Conservation (phyloP, 768 basidiomycete genomes). For the Termitomyces sp. region DNA sequence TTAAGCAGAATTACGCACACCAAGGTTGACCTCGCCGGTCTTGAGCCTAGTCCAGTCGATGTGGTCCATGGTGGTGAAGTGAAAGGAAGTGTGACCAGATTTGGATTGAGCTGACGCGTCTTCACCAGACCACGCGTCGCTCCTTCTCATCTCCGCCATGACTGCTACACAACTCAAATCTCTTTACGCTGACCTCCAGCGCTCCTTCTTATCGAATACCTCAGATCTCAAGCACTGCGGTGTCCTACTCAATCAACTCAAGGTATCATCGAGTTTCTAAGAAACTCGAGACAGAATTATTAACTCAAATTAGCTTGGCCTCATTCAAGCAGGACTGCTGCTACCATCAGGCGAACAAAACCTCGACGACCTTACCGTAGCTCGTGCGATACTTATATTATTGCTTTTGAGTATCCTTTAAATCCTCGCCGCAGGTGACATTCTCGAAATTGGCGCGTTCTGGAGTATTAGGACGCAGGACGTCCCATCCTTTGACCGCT, state of each 20-base stretch:
- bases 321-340: constrained; percentile 75
- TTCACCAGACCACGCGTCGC: constrained; percentile 32
- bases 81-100: constrained; percentile 15
- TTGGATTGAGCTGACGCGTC: constrained; percentile 20
- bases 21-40: constrained; percentile 94
- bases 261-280: constrained; percentile 40
- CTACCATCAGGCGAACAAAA: constrained; percentile 67
- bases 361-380: constrained; percentile 63
- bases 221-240: constrained; percentile 69
- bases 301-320: constrained; percentile 49
- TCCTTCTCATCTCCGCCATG: constrained; percentile 32
- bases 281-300: constrained; percentile 2
- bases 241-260: constrained; percentile 63
- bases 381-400: constrained; percentile 41
- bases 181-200: constrained; percentile 64
- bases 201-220: constrained; percentile 60
- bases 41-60: constrained; percentile 89
- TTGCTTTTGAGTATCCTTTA: not conserved
- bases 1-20: constrained; percentile 53
- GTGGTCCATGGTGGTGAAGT: constrained; percentile 45
- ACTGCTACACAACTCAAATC: constrained; percentile 49
- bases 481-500: constrained; percentile 91
- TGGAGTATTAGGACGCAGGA: constrained; percentile 88
- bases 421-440: constrained; percentile 58
- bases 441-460: constrained; percentile 94